Percentiles rank a stretch among this genome's conserved stretches.
Evolutionary conservation across 768 basidiomycete genomes (phyloP).

Genomic region (Russula ochroleuca): DNA sequence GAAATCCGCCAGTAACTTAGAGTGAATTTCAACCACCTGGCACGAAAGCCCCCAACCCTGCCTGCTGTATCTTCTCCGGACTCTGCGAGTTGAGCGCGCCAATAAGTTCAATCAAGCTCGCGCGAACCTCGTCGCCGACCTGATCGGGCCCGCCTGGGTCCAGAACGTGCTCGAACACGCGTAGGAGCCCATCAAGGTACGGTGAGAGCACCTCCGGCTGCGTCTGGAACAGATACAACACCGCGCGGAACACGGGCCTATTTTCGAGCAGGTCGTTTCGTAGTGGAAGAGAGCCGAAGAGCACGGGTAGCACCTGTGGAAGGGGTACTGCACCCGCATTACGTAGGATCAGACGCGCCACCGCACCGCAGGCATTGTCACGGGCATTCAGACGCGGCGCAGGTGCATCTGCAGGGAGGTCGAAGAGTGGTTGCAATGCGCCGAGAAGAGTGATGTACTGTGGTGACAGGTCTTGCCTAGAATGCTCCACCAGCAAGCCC

Average conservation of each 20-base stretch:
- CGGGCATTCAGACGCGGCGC: conserved; percentile 72
- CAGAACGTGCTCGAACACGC: conserved; percentile 76
- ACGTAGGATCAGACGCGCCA: conserved; percentile 80
- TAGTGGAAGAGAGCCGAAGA: conserved; percentile 78
- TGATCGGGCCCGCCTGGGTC: conserved; percentile 72
- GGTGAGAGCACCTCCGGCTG: conserved; percentile 65
- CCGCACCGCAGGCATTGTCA: conserved; percentile 96
- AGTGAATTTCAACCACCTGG: conserved; percentile 37
- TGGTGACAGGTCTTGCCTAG: conserved; percentile 69
- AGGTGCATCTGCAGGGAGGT: conserved; percentile 57
- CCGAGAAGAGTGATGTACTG: conserved; percentile 78
- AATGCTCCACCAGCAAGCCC: conserved; percentile 87
- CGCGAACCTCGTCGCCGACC: conserved; percentile 73
- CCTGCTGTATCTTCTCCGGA: conserved; percentile 74
- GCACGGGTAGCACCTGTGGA: conserved; percentile 83
- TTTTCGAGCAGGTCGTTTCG: conserved; percentile 89
- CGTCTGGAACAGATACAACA: conserved; percentile 84
- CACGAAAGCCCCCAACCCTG: conserved; percentile 60
- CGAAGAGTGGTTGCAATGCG: conserved; percentile 79
- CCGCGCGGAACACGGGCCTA: conserved; percentile 77
- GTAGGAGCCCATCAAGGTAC: conserved; percentile 73
- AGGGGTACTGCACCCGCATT: conserved; percentile 78
- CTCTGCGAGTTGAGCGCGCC: conserved; percentile 66
- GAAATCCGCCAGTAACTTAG: conserved; percentile 1
- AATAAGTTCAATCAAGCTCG: conserved; percentile 71